A percentile compares a stretch with the other conserved stretches of the same genome.
Evolutionary conservation across 1,139 yeast genomes (phyloP).

Genomic region (Candida tropicalis): DNA sequence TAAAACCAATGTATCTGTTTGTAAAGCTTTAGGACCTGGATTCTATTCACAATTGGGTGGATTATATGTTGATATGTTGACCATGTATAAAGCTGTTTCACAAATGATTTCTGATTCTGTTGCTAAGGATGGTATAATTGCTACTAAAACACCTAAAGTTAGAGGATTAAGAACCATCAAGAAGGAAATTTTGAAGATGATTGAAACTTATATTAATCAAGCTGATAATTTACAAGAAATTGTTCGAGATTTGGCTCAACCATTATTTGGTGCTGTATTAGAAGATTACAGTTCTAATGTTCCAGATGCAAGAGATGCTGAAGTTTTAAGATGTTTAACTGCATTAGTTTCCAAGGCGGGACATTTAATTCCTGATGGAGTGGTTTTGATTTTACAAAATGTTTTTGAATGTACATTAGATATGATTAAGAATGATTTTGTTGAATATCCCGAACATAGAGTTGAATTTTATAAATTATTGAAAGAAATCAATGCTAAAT

Average conservation of each 20-base stretch:
- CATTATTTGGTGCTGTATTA: conserved; percentile 80
- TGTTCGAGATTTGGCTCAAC: conserved; percentile 81
- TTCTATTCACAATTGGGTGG: conserved; percentile 86
- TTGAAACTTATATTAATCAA: conserved; percentile 85
- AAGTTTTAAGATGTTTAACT: conserved; percentile 92
- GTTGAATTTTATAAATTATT: conserved; percentile 91
- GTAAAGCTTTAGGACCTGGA: conserved; percentile 90
- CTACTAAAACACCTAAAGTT: conserved; percentile 93
- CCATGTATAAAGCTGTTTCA: conserved; percentile 86
- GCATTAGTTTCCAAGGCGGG: conserved; percentile 89
- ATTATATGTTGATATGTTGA: conserved; percentile 87
- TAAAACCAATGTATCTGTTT: conserved; percentile 93
- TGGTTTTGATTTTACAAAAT: conserved; percentile 81
- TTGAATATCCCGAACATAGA: conserved; percentile 97
- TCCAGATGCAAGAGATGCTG: conserved; percentile 98
- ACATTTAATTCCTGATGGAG: conserved; percentile 85
- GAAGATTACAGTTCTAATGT: conserved; percentile 89
- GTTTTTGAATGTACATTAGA: conserved; percentile 93
- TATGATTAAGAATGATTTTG: conserved; percentile 93
- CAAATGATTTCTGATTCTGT: conserved; percentile 84
- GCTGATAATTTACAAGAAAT: conserved; percentile 88
- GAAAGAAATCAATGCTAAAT: conserved; percentile 81
- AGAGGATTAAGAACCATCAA: conserved; percentile 95
- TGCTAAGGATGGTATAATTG: conserved; percentile 78
- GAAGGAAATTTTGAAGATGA: conserved; percentile 86